Conservation (phyloP, 768 basidiomycete species). For the Hygrocybe punicea region DNA sequence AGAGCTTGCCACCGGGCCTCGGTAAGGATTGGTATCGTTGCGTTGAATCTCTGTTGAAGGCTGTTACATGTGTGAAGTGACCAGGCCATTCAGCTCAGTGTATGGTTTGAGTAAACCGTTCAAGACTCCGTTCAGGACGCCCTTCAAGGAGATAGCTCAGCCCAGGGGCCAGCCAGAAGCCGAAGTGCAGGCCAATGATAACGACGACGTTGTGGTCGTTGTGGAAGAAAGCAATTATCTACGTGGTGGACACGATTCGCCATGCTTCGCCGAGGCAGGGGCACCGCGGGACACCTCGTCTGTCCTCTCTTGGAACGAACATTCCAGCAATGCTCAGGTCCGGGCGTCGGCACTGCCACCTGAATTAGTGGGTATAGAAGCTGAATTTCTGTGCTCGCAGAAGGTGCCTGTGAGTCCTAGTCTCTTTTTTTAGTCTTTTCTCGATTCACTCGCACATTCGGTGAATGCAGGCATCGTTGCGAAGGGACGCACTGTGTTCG, state of each 20-base stretch:
- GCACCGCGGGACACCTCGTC: too few species aligned
- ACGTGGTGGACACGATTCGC: slow-evolving; percentile 2
- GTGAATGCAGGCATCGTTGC: slow-evolving; percentile 30
- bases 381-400: slow-evolving; percentile 39
- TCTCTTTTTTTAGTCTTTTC: background rate
- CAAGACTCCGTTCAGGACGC: slow-evolving; percentile 32
- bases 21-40: too few species aligned
- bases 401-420: slow-evolving; percentile 39
- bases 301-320: too few species aligned
- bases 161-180: background rate
- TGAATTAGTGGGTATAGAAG: slow-evolving; percentile 21
- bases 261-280: background rate
- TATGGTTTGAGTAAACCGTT: slow-evolving; percentile 47
- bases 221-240: background rate
- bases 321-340: too few species aligned
- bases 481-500: slow-evolving; percentile 36
- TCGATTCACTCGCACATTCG: background rate
- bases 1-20: too few species aligned
- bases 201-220: background rate
- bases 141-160: slow-evolving; percentile 9
- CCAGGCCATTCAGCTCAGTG: slow-evolving; percentile 45
- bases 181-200: too few species aligned
- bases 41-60: too few species aligned
- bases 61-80: too few species aligned
- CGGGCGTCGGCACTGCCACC: too few species aligned